Conservation (phyloP, 2,329 filamentous ascomycete species). For the Fusarium papillatum region DNA sequence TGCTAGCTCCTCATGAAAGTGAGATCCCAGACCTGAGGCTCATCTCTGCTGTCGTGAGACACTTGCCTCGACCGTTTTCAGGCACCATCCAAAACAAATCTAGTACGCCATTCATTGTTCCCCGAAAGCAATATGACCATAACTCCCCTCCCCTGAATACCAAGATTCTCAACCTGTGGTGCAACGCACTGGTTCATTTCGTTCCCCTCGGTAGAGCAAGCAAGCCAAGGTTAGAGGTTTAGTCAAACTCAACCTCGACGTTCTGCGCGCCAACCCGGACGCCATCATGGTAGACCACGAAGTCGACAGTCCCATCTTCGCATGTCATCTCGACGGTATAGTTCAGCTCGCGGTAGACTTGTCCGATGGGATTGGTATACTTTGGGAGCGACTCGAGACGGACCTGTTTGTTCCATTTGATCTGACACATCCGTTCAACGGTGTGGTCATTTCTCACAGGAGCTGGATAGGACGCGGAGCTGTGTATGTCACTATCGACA, state of each 20-base stretch:
- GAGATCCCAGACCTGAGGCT: not conserved
- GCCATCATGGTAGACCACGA: constrained; percentile 26
- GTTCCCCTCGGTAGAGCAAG: not conserved
- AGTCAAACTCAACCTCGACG: constrained; percentile 38
- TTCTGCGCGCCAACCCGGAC: constrained; percentile 29
- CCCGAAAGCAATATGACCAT: not conserved
- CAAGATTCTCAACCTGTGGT: not conserved
- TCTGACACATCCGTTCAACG: constrained; percentile 29
- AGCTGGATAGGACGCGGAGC: not conserved
- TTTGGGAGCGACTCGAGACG: constrained; percentile 13
- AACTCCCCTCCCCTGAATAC: not conserved
- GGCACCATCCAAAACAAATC: not conserved
- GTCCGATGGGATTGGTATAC: constrained; percentile 18
- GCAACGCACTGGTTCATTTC: too few species aligned
- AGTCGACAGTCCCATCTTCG: constrained; percentile 38
- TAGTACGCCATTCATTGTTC: not conserved
- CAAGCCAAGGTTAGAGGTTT: not conserved
- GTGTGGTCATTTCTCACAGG: rapidly evolving
- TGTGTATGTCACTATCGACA: not conserved
- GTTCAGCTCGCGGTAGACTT: not conserved
- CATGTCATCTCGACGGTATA: constrained; percentile 37
- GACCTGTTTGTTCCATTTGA: constrained; percentile 33
- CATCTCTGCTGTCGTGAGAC: not conserved
- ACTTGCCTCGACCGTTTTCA: not conserved
- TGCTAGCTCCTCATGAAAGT: not conserved